Conservation (phyloP, 2,329 filamentous ascomycete genomes). For the Ophiostoma perfectum region DNA sequence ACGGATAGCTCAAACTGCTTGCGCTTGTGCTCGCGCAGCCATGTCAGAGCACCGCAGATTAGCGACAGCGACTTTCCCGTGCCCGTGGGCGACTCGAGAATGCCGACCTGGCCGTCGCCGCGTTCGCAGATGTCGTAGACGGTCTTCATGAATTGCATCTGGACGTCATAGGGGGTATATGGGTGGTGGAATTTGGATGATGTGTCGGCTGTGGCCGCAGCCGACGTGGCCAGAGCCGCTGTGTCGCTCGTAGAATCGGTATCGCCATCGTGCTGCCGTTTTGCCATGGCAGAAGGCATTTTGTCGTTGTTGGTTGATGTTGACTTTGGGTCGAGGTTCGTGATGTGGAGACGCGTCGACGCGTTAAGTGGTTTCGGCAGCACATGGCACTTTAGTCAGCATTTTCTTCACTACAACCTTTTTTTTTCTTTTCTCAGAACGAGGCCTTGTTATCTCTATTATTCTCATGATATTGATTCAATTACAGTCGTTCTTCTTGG, state of each 20-base stretch:
- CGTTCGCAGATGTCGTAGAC: slow-evolving; percentile 71
- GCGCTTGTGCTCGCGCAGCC: slow-evolving; percentile 78
- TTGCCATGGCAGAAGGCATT: not conserved
- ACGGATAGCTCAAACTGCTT: slow-evolving; percentile 42
- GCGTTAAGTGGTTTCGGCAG: slow-evolving; percentile 4
- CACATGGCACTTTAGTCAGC: not conserved
- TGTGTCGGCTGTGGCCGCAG: not conserved
- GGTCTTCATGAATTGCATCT: slow-evolving; percentile 79
- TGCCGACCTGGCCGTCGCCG: slow-evolving; percentile 69
- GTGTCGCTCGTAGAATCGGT: not conserved
- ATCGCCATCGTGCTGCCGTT: not conserved
- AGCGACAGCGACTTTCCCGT: slow-evolving; percentile 87
- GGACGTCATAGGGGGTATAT: slow-evolving; percentile 80
- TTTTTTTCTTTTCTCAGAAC: too few species aligned
- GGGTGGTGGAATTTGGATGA: slow-evolving; percentile 66
- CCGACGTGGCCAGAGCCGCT: not conserved
- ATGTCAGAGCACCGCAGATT: slow-evolving; percentile 83
- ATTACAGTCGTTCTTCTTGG: too few species aligned
- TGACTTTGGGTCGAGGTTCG: not conserved
- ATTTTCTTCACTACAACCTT: too few species aligned
- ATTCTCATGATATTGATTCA: too few species aligned
- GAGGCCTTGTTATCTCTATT: too few species aligned
- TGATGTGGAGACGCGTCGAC: slow-evolving; percentile 1
- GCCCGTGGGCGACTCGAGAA: slow-evolving; percentile 91
- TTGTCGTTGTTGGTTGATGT: not conserved